A percentile compares a stretch with the other conserved stretches of the same genome.
phyloP scores from a whole-genome alignment of 768 basidiomycete species.

The Calocybe indica region DNA sequence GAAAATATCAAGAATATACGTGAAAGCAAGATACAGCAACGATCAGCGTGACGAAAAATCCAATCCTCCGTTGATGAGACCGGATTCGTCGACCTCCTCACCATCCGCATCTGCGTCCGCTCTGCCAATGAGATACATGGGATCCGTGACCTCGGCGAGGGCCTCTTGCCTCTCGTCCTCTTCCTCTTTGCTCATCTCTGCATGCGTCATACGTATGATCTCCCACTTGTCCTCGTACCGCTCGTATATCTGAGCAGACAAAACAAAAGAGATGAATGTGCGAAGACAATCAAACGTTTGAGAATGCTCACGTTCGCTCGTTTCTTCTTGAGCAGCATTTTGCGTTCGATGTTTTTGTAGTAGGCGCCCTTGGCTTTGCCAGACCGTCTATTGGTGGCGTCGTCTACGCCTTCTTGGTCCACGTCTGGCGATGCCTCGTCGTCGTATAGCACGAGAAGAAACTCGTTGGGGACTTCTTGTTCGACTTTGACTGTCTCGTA shows the following conservation, averaged over 20 bases:
- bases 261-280: not conserved
- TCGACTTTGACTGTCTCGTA: constrained; percentile 86
- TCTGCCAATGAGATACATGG: constrained; percentile 46
- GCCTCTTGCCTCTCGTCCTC: constrained; percentile 74
- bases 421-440: constrained; percentile 35
- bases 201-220: constrained; percentile 67
- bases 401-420: constrained; percentile 25
- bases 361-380: constrained; percentile 63
- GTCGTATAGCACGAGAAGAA: constrained; percentile 69
- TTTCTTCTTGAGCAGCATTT: constrained; percentile 84
- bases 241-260: constrained; percentile 49
- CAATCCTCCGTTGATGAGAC: constrained; percentile 24
- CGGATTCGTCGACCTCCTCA: constrained; percentile 40
- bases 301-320: constrained; percentile 61
- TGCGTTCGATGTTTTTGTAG: constrained; percentile 85
- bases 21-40: constrained; percentile 2
- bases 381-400: constrained; percentile 6
- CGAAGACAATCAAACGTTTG: not conserved
- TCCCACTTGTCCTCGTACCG: constrained; percentile 80
- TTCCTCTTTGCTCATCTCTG: constrained; percentile 68
- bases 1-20: not conserved
- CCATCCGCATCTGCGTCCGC: constrained; percentile 64
- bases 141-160: constrained; percentile 73
- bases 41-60: constrained; percentile 16
- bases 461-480: constrained; percentile 82